Base-by-base conservation (phyloP, 1,139 yeast species). In the Magnusiomyces paraingens region DNA sequence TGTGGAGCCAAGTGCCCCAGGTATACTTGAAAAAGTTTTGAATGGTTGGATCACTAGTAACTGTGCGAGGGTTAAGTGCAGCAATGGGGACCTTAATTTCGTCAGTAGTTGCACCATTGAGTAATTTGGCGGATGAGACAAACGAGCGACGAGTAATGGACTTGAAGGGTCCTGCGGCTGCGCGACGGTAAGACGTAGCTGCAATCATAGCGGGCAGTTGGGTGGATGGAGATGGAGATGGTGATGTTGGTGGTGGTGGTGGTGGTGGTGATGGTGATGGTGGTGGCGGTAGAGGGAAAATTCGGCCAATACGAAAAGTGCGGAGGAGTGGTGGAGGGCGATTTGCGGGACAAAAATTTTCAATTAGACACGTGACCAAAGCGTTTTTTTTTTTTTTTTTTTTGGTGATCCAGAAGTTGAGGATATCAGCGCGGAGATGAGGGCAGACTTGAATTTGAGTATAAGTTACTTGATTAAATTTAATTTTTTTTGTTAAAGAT, bases 1-100 rank as follows among this genome's bases (percentile, higher is more conserved):
- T 81, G 58, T 77, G 80, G 65, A 91, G 73, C 98, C 98, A 93
- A 2, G 95, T 79, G 50, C 99, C 99, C 96, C 98, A 91, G 2
- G 93, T 76, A 68, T 90, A 93, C 65, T 85, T 82, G 75, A 88
- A 91, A 64, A 91, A 88, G 52, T 82, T 78, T 57, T 79, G 80
- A 68, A 95, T 79, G 58, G 82, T 77, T 17, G 91, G 90, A 63
- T 85, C 90, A 51, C 76, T 71, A 55, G 80, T 78, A 62, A 85
- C 86, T n/a, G 54, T 47, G 15, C 50, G 55, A 1, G 66, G 60
- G 17, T 55, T 56, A 52, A 58, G 56, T 29, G 57, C 61, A 22
- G 59, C 53, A 29, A 55, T 21, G 3, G 57, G 55, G 12, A 55
- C 53, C 20, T 55, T 47, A 51, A 55, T 40, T 40, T 55, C 57